Evolutionary conservation across 108 stramenopile genomes (phyloP), one percentile per base, ranked within the genome.

Genomic region (Nitzschia sp.): DNA sequence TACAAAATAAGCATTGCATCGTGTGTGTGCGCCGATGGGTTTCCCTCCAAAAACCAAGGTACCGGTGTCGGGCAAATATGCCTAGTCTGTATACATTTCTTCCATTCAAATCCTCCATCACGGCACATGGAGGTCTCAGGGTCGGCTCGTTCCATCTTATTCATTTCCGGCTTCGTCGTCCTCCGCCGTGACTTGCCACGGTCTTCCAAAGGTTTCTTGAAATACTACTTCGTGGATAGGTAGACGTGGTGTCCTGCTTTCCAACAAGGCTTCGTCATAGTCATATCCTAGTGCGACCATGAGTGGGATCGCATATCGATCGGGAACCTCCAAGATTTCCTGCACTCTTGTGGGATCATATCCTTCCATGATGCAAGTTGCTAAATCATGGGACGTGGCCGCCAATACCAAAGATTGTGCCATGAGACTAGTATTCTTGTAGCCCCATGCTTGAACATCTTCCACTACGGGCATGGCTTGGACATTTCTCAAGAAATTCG

Each of bases 311-410:
- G 74, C 83, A 76, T 90, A 93, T 57, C 92, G 74, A 79, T 90
- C 87, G 0, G 92, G 92, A 30, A 93, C 76, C 0, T 64, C 65
- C 30, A 90, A 63, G 19, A 90, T 61, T 72, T 93, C 89, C 72
- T 74, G 81, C 13, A 67, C 76, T 65, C 84, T 63, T 32, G 85
- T 63, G 2, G 75, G 59, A 76, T 93, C 92, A 74, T 71, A 90
- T 49, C 92, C 92, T 75, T 93, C 89, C 92, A 90, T 93, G 32
- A 88, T 82, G 45, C 82, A 82, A 9, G 92, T 90, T 15, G 78
- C 82, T 25, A 90, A 70, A 49, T 85, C 86, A 62, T 93, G 85
- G 15, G 74, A 68, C 6, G 85, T 80, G 8, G 89, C 89, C 1
- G 92, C 85, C 59, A 85, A 66, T 9, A 83, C 74, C 56, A 79